Evolutionary conservation across 495 filamentous ascomycete genomes (phyloP).

Genomic region (Letharia lupina): DNA sequence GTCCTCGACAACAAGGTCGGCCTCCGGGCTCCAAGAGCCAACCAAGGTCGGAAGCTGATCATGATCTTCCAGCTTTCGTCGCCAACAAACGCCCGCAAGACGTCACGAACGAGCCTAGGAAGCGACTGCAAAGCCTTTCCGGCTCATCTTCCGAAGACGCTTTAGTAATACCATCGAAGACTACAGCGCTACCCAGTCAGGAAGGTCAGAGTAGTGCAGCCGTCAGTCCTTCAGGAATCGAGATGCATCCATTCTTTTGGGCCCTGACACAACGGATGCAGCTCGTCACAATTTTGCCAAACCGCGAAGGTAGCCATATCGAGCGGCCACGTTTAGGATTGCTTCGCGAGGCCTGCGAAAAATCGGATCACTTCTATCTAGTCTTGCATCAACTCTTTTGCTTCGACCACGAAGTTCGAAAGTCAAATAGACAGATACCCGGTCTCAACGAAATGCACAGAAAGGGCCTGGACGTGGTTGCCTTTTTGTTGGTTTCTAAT

Average conservation of each 20-base stretch:
- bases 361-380: conserved; percentile 54
- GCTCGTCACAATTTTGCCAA: not conserved
- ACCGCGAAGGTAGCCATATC: conserved; percentile 17
- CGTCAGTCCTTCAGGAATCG: not conserved
- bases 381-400: conserved; percentile 62
- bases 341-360: conserved; percentile 46
- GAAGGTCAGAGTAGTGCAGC: not conserved
- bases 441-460: conserved; percentile 19
- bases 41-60: not conserved
- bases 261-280: conserved; percentile 3
- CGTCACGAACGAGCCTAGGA: conserved; percentile 13
- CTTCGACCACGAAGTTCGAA: conserved; percentile 27
- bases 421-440: conserved; percentile 10
- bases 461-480: conserved; percentile 28
- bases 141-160: not conserved
- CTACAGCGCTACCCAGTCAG: not conserved
- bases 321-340: conserved; percentile 49
- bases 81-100: conserved; percentile 8
- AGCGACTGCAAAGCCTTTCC: conserved; percentile 9
- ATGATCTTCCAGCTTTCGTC: not conserved
- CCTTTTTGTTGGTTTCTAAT: conserved; percentile 34
- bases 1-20: not conserved
- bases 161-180: not conserved
- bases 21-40: not conserved
- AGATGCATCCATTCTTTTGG: not conserved